These are phyloP conservation scores for Proliferodiscus dingleyae DNA, from an alignment of 2,329 filamentous ascomycete species.

Conservation along the genomic window DNA sequence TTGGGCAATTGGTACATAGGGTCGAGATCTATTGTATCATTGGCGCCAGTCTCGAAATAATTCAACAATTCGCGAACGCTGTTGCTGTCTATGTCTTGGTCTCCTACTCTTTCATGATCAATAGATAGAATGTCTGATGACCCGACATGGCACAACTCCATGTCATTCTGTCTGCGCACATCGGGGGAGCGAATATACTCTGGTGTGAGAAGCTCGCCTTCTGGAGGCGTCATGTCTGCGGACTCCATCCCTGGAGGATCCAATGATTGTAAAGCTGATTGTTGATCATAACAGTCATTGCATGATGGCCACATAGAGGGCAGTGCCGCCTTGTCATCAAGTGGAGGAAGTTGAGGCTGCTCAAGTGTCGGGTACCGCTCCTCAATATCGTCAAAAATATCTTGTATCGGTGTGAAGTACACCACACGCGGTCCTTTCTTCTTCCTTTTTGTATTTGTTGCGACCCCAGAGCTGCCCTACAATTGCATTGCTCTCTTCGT, in stretches of 20 bases:
- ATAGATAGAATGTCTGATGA: too few species aligned
- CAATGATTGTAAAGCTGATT: too few species aligned
- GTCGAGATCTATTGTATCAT: too few species aligned
- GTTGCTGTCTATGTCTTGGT: too few species aligned
- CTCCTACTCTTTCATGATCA: too few species aligned
- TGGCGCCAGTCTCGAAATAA: too few species aligned
- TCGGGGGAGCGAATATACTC: background rate
- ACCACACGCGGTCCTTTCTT: background rate
- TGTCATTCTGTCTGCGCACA: background rate
- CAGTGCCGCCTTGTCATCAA: background rate
- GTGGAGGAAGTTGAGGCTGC: background rate
- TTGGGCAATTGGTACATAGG: too few species aligned
- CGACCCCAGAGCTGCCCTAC: background rate
- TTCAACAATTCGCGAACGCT: too few species aligned
- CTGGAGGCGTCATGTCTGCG: background rate
- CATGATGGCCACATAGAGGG: background rate
- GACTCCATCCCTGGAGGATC: background rate
- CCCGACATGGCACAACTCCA: background rate
- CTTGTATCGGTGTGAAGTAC: background rate
- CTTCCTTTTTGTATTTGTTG: background rate
- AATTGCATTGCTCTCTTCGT: background rate
- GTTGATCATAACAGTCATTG: background rate
- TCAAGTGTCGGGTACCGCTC: background rate
- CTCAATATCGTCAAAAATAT: background rate
- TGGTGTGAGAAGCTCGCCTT: background rate